Conservation (phyloP, 2,329 filamentous ascomycete species). For the Claviceps sorghi region DNA sequence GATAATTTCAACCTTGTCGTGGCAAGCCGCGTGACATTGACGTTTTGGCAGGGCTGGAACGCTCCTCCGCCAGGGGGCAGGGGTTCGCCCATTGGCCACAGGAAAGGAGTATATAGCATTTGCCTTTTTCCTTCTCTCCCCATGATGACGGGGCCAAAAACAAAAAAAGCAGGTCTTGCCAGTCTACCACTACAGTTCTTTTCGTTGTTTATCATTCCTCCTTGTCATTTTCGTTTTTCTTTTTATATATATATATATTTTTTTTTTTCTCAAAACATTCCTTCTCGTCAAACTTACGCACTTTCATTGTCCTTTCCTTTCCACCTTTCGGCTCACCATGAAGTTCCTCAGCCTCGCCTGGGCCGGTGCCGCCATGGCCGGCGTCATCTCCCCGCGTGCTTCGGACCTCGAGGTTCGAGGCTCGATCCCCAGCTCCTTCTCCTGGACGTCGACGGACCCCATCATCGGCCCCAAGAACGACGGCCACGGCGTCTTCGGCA, state of each 20-base stretch:
- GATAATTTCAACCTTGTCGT: too few species aligned
- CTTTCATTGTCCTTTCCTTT: too few species aligned
- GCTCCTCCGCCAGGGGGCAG: too few species aligned
- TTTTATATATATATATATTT: neutral
- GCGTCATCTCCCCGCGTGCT: neutral
- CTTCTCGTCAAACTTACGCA: too few species aligned
- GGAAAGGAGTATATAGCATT: neutral
- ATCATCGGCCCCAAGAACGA: neutral
- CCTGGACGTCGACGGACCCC: neutral
- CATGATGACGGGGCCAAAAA: neutral
- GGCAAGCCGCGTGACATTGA: too few species aligned
- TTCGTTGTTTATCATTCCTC: neutral
- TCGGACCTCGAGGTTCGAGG: neutral
- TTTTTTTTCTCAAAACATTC: too few species aligned
- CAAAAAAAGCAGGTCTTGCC: too few species aligned
- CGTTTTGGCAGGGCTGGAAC: too few species aligned
- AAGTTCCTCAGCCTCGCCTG: neutral
- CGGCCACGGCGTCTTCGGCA: neutral
- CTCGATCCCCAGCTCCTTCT: neutral
- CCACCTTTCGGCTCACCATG: too few species aligned
- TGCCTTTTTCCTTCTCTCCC: neutral
- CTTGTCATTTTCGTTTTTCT: neutral
- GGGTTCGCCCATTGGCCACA: too few species aligned
- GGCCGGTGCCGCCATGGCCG: neutral
- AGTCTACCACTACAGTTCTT: neutral